Percentiles rank a stretch among this genome's conserved stretches.
These are phyloP conservation scores for Fusarium nisikadoi DNA, from an alignment of 2,329 filamentous ascomycete species.

Conservation along the genomic window DNA sequence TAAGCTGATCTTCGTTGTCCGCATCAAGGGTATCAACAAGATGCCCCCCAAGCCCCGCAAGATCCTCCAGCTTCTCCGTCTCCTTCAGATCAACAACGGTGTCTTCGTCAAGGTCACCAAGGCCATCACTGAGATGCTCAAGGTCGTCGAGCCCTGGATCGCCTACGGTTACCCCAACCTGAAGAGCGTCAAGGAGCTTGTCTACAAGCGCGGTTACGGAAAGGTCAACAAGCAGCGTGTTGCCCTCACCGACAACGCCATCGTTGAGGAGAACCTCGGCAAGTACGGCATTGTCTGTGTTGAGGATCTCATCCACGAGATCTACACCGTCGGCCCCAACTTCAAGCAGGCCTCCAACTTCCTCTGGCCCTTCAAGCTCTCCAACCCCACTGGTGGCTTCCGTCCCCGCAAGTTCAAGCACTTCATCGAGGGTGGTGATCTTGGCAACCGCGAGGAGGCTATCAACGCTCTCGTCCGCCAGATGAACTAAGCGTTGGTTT, in stretches of 20 bases:
- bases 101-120: slow-evolving; percentile 98
- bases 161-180: slow-evolving; percentile 99
- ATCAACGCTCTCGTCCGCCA: slow-evolving; percentile 96
- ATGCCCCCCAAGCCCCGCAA: slow-evolving; percentile 99
- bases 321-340: slow-evolving; percentile 98
- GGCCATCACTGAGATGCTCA: slow-evolving; percentile 96
- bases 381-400: slow-evolving; percentile 98
- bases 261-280: slow-evolving; percentile 96
- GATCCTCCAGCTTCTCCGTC: slow-evolving; percentile 98
- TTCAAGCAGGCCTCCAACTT: slow-evolving; percentile 99
- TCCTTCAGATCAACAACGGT: slow-evolving; percentile 99
- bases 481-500: slow-evolving; percentile 81
- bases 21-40: slow-evolving; percentile 99
- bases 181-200: slow-evolving; percentile 97
- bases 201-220: slow-evolving; percentile 99
- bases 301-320: slow-evolving; percentile 99
- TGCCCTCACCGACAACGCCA: slow-evolving; percentile 95
- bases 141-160: slow-evolving; percentile 98
- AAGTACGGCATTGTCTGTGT: slow-evolving; percentile 99
- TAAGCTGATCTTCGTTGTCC: slow-evolving; percentile 97
- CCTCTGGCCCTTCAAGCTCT: slow-evolving; percentile 99
- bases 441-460: slow-evolving; percentile 98
- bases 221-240: slow-evolving; percentile 99
- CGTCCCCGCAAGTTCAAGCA: slow-evolving; percentile 97
- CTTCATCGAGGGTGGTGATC: slow-evolving; percentile 98